These are phyloP conservation scores for Pouteria glomerata DNA, from an alignment of 148 eudicot species.

Conservation along the genomic window DNA sequence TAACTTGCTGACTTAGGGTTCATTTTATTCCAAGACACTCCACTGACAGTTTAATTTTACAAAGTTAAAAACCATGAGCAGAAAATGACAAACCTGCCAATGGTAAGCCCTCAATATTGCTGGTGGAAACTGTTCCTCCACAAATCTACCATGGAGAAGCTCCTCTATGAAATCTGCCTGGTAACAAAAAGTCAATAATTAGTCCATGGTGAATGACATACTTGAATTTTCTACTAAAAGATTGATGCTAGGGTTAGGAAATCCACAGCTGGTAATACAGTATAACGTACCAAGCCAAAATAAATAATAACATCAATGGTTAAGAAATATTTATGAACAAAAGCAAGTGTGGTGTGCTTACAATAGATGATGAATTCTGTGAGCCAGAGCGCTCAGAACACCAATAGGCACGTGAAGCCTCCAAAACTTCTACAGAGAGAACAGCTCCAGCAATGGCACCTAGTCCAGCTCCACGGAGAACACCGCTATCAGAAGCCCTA, in stretches of 20 bases:
- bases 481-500: conserved; percentile 50
- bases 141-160: conserved; percentile 52
- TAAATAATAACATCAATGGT: too few species aligned
- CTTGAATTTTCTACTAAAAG: neutral
- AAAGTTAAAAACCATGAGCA: neutral
- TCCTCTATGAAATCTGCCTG: conserved; percentile 66
- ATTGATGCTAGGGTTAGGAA: too few species aligned
- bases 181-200: conserved; percentile 8
- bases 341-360: conserved; percentile 26
- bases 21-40: too few species aligned
- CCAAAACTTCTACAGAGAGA: conserved; percentile 56
- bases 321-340: neutral
- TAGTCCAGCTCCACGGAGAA: conserved; percentile 55
- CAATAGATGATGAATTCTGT: conserved; percentile 50
- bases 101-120: conserved; percentile 35
- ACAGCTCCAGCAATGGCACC: conserved; percentile 69
- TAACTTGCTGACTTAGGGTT: too few species aligned
- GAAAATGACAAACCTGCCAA: conserved; percentile 41
- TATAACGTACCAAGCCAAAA: too few species aligned
- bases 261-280: too few species aligned
- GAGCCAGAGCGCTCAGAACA: conserved; percentile 37
- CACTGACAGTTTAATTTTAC: too few species aligned
- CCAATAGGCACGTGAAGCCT: conserved; percentile 60
- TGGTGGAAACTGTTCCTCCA: conserved; percentile 50
- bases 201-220: neutral